Base-by-base conservation (phyloP, 345 rosid genomes). In the Crucihimalaya himalaica region DNA sequence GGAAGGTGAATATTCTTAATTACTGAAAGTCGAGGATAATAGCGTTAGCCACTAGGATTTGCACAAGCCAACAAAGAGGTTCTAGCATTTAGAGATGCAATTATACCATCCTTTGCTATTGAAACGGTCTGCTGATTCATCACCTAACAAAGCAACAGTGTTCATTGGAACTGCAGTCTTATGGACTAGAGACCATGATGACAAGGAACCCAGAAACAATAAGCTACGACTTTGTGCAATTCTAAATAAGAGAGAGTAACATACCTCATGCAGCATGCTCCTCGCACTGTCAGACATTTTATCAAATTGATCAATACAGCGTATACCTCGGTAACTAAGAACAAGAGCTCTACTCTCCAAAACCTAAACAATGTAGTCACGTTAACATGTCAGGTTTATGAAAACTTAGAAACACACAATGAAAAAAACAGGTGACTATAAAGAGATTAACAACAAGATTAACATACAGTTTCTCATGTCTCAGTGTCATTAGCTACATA, bases 311-410 rank as follows among this genome's bases (percentile, higher is more conserved):
- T 94, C 98, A 27, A 94, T 89, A 74, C 98, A 91, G 78, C 97
- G 89, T 48, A 89, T 94, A 35, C 98, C 97, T 74, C 85, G 78
- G 84, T 94, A 97, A 81, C 97, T 94, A 74, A 89, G 85, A 68
- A 94, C 97, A 79, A 94, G 89, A 68, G 98, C 98, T 76, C 97
- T 97, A 83, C 98, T 94, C 81, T 94, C 98, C 86, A 94, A 79
- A 83, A 92, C 96, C 98, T 94, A 85, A 39, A 71, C 40, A 45
- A 51, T 29, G 62, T 57, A 47, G 5, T 21, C 67, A 46, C 8
- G 10, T 47, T 47, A 75, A 14, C 28, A 37, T 8, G 34, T 70
- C 65, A 74, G 5, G 61, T 25, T 64, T 23, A 43, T 55, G 66
- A 72, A 78, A 55, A 67, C 45, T 39, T 21, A 28, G 6, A 71